A percentile compares a stretch with the other conserved stretches of the same genome.
These are phyloP conservation scores for Cicer pinnatifidum DNA, from an alignment of 306 rosid species.

Conservation along the genomic window DNA sequence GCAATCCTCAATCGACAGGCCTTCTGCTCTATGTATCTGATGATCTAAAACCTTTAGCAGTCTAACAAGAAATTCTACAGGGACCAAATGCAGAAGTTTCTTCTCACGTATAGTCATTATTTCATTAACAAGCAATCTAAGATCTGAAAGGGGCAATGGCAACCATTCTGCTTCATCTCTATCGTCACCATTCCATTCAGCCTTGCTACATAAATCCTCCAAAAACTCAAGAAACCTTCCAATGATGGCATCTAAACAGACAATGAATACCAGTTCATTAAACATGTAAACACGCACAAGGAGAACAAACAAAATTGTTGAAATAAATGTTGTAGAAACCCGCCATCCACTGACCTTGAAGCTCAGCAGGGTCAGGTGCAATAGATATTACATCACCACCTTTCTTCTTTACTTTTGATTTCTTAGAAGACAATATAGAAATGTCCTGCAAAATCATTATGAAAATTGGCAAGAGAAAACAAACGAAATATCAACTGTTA, in stretches of 20 bases:
- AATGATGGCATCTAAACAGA: constrained; percentile 63
- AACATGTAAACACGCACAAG: not conserved
- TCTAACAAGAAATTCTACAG: constrained; percentile 79
- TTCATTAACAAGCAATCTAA: constrained; percentile 82
- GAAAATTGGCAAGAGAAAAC: constrained; percentile 47
- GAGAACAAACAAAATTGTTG: constrained; percentile 27
- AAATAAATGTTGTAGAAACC: constrained; percentile 30
- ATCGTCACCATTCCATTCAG: constrained; percentile 73
- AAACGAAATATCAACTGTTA: constrained; percentile 43
- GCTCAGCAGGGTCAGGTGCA: constrained; percentile 60
- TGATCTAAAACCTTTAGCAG: constrained; percentile 84
- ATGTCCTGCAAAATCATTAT: constrained; percentile 64
- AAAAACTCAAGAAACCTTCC: constrained; percentile 67
- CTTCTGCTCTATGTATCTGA: constrained; percentile 97
- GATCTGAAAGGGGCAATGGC: constrained; percentile 77
- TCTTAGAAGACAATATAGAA: constrained; percentile 69
- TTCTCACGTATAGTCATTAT: constrained; percentile 79
- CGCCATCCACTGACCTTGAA: constrained; percentile 69
- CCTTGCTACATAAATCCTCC: constrained; percentile 79
- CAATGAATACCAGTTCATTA: constrained; percentile 41
- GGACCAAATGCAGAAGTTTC: constrained; percentile 79
- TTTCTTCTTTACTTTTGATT: constrained; percentile 78
- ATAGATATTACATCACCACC: constrained; percentile 55
- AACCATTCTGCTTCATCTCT: constrained; percentile 93
- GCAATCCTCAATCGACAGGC: constrained; percentile 81